Evolutionary conservation across 257 asterid species (phyloP).

Genomic region (Fraxinus americana): DNA sequence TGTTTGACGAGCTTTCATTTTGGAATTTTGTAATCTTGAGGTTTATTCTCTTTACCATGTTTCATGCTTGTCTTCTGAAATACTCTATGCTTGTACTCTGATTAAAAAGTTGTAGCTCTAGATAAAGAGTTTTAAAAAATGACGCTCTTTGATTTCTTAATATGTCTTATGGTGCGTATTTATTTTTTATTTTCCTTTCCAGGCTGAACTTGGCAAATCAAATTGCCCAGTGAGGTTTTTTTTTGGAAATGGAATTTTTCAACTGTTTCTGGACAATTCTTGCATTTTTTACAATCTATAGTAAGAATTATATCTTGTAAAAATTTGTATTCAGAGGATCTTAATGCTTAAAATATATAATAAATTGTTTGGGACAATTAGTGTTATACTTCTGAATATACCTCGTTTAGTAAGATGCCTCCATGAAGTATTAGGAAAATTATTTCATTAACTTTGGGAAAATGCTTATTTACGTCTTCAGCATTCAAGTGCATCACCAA

Average conservation of each 20-base stretch:
- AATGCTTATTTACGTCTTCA: constrained; percentile 11
- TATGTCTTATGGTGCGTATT: background rate
- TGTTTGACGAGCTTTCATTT: too few relatives aligned
- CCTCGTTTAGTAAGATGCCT: background rate
- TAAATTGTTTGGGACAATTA: background rate
- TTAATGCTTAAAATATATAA: background rate
- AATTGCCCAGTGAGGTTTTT: background rate
- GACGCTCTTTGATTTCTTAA: background rate
- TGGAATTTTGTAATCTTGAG: too few relatives aligned
- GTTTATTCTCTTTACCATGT: constrained; percentile 28
- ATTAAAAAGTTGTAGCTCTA: background rate
- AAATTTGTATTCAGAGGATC: background rate
- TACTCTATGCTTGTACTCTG: constrained; percentile 1
- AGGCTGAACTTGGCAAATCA: background rate
- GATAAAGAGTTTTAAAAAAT: background rate
- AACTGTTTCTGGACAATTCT: background rate
- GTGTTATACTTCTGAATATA: background rate
- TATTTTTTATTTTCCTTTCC: background rate
- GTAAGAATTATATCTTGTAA: background rate
- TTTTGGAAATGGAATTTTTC: background rate
- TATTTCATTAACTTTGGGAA: constrained; percentile 8
- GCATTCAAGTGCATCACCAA: background rate
- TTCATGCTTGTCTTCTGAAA: constrained; percentile 25
- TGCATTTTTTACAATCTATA: background rate
- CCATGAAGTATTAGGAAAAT: constrained; percentile 9